These are phyloP conservation scores for Colletotrichum spaethianum DNA, from an alignment of 2,329 filamentous ascomycete genomes.

Conservation along the genomic window DNA sequence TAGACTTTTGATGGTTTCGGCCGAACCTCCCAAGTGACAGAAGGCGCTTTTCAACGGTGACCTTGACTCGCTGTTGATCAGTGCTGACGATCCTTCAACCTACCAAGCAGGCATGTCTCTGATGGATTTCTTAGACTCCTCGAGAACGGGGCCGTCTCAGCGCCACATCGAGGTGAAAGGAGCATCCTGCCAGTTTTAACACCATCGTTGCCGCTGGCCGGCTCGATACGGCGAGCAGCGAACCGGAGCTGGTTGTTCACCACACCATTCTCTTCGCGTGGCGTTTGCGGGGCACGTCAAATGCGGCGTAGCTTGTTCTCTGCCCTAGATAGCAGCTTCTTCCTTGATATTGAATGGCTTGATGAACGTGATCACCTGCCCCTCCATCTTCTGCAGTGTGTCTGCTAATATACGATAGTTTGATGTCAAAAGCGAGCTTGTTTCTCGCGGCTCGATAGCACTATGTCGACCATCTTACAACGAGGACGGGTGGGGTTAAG, in stretches of 20 bases:
- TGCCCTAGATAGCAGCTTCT: not conserved
- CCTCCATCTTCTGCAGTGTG: constrained; percentile 12
- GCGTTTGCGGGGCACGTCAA: constrained; percentile 7
- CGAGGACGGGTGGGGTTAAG: not conserved
- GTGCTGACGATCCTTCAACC: constrained; percentile 9
- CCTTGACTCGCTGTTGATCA: constrained; percentile 13
- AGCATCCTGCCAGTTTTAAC: not conserved
- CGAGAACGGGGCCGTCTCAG: not conserved
- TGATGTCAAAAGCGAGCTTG: constrained; percentile 7
- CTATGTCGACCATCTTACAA: constrained; percentile 2
- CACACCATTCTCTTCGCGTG: constrained; percentile 8
- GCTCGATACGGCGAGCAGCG: not conserved
- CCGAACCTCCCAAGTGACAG: constrained; percentile 19
- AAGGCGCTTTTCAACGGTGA: constrained; percentile 6
- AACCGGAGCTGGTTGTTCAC: not conserved
- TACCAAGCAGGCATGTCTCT: constrained; percentile 10
- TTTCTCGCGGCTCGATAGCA: constrained; percentile 1
- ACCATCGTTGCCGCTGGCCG: constrained; percentile 5
- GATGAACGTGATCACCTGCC: constrained; percentile 18
- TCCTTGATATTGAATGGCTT: constrained; percentile 16
- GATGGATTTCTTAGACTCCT: not conserved
- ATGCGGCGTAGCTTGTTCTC: constrained; percentile 13
- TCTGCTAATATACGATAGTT: constrained; percentile 16
- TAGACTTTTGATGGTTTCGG: constrained; percentile 17
- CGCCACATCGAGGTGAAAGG: not conserved